Evolutionary conservation across 495 filamentous ascomycete species (phyloP), one percentile per base, ranked within the genome.

Genomic region (Neurospora sp.): DNA sequence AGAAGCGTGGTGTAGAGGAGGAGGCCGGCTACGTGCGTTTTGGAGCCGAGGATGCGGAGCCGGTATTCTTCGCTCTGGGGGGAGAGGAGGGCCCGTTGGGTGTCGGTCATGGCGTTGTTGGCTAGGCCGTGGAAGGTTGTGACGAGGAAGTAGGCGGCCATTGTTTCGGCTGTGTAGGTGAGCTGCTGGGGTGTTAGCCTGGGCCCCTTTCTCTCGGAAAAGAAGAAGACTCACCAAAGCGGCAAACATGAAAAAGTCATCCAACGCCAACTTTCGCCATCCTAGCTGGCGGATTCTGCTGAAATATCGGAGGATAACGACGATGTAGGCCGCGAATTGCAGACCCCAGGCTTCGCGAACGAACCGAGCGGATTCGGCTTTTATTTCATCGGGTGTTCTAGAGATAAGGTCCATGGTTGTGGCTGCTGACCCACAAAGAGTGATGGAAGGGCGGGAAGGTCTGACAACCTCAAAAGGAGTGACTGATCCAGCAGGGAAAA

Each of bases 1-100:
- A 91, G 74, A 20, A 89, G 73, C 16, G 86, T 81, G 0, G 85
- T 87, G 71, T 90, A 91, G 2, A 86, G 74, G 12, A 85, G 86
- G 88, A 88, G 89, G 1, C 88, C 87, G 2, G 85, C 78, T 3
- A 90, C 82, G 71, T 91, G 89, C 5, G 85, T 85, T 76, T 89
- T 90, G 53, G 87, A 89, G 2, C 88, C 88, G 22, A 83, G 84
- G 5, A 90, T 84, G 20, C 81, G 76, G 27, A 84, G 73, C 10
- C 41, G 74, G 68, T 85, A 90, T 76, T 90, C 88, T 22, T 80
- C 71, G 6, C 84, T 85, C 12, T 74, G 48, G 0, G 85, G 82
- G 14, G 83, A 78, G 6, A 90, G 77, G 0, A 81, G 70, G 9
- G 72, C 75, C 10, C 89, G 83, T 48, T 88, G 69, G 39, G 84